Base-by-base conservation (phyloP, 768 basidiomycete species). In the Podaxis sp. region DNA sequence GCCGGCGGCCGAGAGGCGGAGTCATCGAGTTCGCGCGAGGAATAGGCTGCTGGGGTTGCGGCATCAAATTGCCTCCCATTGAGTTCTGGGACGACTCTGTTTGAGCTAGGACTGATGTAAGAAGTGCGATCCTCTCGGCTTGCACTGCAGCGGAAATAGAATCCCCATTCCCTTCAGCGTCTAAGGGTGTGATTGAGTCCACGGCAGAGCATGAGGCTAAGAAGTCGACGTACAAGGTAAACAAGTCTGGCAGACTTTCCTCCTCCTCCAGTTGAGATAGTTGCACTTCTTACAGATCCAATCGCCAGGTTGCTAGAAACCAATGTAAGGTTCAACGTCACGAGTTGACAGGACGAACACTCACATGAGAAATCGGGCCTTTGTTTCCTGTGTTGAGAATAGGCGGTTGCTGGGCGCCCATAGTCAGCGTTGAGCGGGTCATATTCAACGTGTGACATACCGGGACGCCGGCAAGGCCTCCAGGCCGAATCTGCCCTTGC, bases 161-260 rank as follows among this genome's bases (percentile, higher is more conserved):
- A 72, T 94, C 92, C 2, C 91, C 90, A 67, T 94, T 93, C 1
- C 92, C 92, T 70, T 94, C 92, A 12, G 92, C 92, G 66, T 93
- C 91, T 93, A 64, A 51, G 15, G 2, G 20, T 15, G 28, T 49
- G 60, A 24, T 46, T 40, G 37, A 40, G 15, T 52, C 57, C 38
- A 52, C 53, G 53, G 33, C 59, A 57, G 44, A 60, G 60, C 56
- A 36, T 51, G 63, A 60, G 64, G 37, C 55, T 46, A 41, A 41
- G 60, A 52, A 48, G 37, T 12, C 41, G 28, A 82, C 88, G 66
- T 69, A 91, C 90, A 93, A 53, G 92, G 91, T 64, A 86, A 84
- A 74, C 92, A 94, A 10, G 90, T 93, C 80, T 94, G 92, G 76
- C 92, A 95, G 63, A 95, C 93, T 74, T 94, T 94, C 60, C 92